Evolutionary conservation across 352 stramenopile species (phyloP), one percentile per base, ranked within the genome.

Genomic region (Phytophthora lateralis): DNA sequence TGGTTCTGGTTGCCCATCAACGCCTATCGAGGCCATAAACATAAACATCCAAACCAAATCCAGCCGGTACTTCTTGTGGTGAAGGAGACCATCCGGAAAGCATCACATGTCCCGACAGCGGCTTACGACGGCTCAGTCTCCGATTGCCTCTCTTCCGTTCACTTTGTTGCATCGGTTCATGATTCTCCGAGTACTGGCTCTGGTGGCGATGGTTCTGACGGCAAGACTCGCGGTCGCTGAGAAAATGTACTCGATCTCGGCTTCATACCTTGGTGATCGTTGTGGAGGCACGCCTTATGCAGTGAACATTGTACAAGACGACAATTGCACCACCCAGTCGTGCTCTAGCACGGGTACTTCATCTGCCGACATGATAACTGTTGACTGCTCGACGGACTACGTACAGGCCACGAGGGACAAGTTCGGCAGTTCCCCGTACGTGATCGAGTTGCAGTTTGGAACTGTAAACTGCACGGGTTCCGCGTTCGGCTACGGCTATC

Each of bases 231-330:
- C 32, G 17, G 8, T 26, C 20, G 30, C 12, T 9, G 34, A n/a
- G 12, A 20, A 39, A 4, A 60, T 66, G 42, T 66, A 61, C 44
- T 49, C 58, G 17, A 51, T 66, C 27, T 61, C 49, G 12, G 38
- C 58, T 21, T 66, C 49, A 8, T 66, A 61, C 37, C 39, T 66
- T 7, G 52, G 52, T 30, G 60, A 67, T 21, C 37, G 51, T 11
- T 66, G 58, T 21, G 44, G 26, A 18, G 58, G 58, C n/a, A 66
- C 58, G 18, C 58, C 50, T 3, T 67, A 67, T 27, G 24, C 20
- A 10, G 30, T 67, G 6, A 56, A 24, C 8, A 35, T 57, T 6
- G 27, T 18, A 11, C 42, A 42, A 18, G 45, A 55, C 29, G 34
- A 54, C 21, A 42, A 51, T 10, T 67, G 60, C 51, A 26, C 45